Evolutionary conservation across 129 eudicot genomes (phyloP).

Genomic region (Tanacetum coccineum): DNA sequence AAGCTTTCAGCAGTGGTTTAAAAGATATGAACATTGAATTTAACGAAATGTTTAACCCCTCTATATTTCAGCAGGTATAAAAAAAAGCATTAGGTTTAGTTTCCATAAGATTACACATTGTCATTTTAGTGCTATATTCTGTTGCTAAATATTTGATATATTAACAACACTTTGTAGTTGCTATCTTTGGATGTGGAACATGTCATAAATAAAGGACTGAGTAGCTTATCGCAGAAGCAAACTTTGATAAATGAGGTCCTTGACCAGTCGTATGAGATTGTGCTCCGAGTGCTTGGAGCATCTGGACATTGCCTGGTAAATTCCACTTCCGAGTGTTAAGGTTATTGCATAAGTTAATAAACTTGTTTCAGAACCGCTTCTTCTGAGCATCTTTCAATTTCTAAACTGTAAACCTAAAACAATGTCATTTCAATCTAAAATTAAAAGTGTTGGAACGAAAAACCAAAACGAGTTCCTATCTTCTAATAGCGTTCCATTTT

Average conservation of each 20-base stretch:
- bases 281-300: constrained; percentile 66
- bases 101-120: background rate
- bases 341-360: constrained; percentile 11
- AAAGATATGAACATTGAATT: constrained; percentile 67
- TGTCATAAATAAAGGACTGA: constrained; percentile 56
- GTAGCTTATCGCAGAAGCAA: constrained; percentile 68
- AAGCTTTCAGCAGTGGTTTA: constrained; percentile 86
- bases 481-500: background rate
- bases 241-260: constrained; percentile 55
- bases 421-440: too few species aligned
- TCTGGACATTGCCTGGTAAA: constrained; percentile 72
- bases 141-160: background rate
- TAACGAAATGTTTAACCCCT: constrained; percentile 45
- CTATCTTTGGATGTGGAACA: constrained; percentile 59
- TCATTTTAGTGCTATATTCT: background rate
- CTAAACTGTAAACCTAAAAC: too few species aligned
- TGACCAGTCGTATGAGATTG: constrained; percentile 67
- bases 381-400: background rate
- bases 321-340: constrained; percentile 4
- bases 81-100: background rate
- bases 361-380: background rate
- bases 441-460: too few species aligned
- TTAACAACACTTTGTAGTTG: constrained; percentile 38
- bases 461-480: too few species aligned
- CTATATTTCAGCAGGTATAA: constrained; percentile 66